Evolutionary conservation across 2,329 filamentous ascomycete species (phyloP).

Genomic region (Monilinia vaccinii-corymbosi): DNA sequence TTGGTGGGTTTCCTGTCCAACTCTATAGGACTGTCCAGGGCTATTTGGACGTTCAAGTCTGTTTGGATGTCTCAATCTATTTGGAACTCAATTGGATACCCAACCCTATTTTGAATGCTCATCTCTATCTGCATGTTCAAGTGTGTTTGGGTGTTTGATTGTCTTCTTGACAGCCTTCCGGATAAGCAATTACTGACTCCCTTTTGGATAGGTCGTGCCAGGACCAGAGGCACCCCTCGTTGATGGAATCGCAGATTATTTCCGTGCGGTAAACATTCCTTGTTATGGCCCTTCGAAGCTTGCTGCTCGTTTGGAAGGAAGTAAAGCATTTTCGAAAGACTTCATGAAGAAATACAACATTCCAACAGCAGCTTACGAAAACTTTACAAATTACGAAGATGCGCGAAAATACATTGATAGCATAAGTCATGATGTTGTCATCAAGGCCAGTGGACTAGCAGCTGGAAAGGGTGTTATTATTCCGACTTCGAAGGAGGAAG

Average conservation of each 20-base stretch:
- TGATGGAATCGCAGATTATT: slow-evolving; percentile 78
- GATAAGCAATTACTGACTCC: neutral
- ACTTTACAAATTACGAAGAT: slow-evolving; percentile 69
- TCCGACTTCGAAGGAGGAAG: slow-evolving; percentile 62
- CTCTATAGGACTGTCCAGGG: too few relatives aligned
- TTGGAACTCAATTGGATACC: too few relatives aligned
- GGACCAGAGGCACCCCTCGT: slow-evolving; percentile 93
- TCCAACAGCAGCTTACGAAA: slow-evolving; percentile 83
- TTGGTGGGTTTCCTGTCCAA: slow-evolving; percentile 35
- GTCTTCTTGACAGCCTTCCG: neutral
- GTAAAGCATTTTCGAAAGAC: slow-evolving; percentile 95
- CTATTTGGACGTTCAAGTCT: neutral
- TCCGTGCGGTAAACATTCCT: slow-evolving; percentile 38
- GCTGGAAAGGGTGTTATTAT: slow-evolving; percentile 91
- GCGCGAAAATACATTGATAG: slow-evolving; percentile 67
- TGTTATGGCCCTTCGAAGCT: slow-evolving; percentile 74
- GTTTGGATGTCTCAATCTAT: too few relatives aligned
- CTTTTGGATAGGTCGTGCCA: slow-evolving; percentile 51
- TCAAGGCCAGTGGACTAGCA: slow-evolving; percentile 88
- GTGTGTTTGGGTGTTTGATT: neutral
- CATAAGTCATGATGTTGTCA: slow-evolving; percentile 67
- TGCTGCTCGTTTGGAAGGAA: slow-evolving; percentile 86
- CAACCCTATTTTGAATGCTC: too few relatives aligned
- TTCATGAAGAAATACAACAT: slow-evolving; percentile 91
- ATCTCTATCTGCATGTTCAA: too few relatives aligned